phyloP scores from a whole-genome alignment of 2,329 filamentous ascomycete genomes.

The Didymella glomerata region DNA sequence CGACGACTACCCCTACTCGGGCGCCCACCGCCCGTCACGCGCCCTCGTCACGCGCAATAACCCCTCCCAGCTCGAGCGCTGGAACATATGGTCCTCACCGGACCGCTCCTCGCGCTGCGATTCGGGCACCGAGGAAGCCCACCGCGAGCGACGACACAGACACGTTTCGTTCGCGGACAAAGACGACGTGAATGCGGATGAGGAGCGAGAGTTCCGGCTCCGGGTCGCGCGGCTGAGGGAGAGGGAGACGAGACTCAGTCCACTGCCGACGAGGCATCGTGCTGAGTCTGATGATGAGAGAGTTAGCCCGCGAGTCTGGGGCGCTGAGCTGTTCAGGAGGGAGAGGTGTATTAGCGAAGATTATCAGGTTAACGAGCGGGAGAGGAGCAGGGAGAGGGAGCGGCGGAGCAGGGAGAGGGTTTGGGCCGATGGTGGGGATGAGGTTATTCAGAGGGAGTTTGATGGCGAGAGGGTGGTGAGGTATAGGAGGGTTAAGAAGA shows the following conservation, averaged over 20 bases:
- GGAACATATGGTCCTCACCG: slow-evolving; percentile 41
- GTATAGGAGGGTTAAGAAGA: slow-evolving; percentile 40
- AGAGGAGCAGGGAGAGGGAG: slow-evolving; percentile 25
- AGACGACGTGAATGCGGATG: slow-evolving; percentile 21
- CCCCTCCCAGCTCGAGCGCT: slow-evolving; percentile 37
- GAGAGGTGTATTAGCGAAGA: slow-evolving; percentile 41
- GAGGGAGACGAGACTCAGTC: slow-evolving; percentile 9
- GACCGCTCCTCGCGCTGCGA: slow-evolving; percentile 1
- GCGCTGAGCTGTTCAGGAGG: slow-evolving; percentile 33
- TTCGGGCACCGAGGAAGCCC: slow-evolving; percentile 16
- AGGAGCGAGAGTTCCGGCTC: slow-evolving; percentile 36
- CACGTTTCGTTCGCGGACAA: slow-evolving; percentile 19
- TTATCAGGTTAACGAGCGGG: slow-evolving; percentile 39
- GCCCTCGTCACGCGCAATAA: slow-evolving; percentile 39
- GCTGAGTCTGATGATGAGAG: slow-evolving; percentile 11
- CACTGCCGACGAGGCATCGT: slow-evolving; percentile 8
- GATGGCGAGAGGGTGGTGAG: slow-evolving; percentile 36
- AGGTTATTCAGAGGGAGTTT: slow-evolving; percentile 12
- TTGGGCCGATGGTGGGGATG: slow-evolving; percentile 24
- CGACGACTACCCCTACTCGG: slow-evolving; percentile 44
- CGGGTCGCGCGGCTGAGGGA: slow-evolving; percentile 28
- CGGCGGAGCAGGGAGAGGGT: slow-evolving; percentile 19
- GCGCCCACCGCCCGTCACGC: slow-evolving; percentile 31
- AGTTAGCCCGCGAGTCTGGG: slow-evolving; percentile 25
- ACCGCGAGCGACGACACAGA: neutral